A percentile compares a stretch with the other conserved stretches of the same genome.
phyloP scores from a whole-genome alignment of 1,284 basidiomycete species.

The Wolfiporia cocos region DNA sequence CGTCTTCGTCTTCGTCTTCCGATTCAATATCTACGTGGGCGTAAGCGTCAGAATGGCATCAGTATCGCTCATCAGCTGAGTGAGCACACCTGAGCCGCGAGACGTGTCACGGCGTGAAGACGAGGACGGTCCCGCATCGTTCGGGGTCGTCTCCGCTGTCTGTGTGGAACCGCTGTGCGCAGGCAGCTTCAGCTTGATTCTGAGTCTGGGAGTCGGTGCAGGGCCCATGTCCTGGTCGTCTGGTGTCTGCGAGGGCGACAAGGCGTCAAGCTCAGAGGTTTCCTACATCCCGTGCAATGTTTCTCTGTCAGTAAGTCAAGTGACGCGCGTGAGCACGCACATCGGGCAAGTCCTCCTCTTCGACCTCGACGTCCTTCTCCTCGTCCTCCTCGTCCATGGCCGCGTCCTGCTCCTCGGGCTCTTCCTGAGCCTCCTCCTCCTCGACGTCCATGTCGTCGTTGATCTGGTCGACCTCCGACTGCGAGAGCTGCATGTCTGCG shows the following conservation, averaged over 20 bases:
- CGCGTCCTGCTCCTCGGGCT: slow-evolving; percentile 20
- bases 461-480: slow-evolving; percentile 18
- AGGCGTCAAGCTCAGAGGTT: slow-evolving; percentile 31
- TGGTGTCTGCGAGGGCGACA: slow-evolving; percentile 24
- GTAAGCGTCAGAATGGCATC: background rate
- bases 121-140: slow-evolving; percentile 15
- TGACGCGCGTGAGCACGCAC: slow-evolving; percentile 11
- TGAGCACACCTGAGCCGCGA: slow-evolving; percentile 16
- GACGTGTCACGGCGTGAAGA: slow-evolving; percentile 24
- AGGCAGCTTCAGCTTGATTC: slow-evolving; percentile 60
- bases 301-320: slow-evolving; percentile 6
- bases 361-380: slow-evolving; percentile 26
- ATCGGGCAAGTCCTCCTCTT: slow-evolving; percentile 28
- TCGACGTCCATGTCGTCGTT: slow-evolving; percentile 24
- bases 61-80: background rate
- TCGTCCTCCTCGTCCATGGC: slow-evolving; percentile 27
- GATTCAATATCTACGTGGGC: slow-evolving; percentile 20
- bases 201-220: slow-evolving; percentile 33
- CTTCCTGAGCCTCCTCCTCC: slow-evolving; percentile 22
- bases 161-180: slow-evolving; percentile 28
- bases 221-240: slow-evolving; percentile 9
- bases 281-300: slow-evolving; percentile 10
- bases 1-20: slow-evolving; percentile 37
- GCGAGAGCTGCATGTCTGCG: slow-evolving; percentile 13
- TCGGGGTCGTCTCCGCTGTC: slow-evolving; percentile 25